Evolutionary conservation across 768 basidiomycete genomes (phyloP).

Genomic region (Wakefieldia striispora): DNA sequence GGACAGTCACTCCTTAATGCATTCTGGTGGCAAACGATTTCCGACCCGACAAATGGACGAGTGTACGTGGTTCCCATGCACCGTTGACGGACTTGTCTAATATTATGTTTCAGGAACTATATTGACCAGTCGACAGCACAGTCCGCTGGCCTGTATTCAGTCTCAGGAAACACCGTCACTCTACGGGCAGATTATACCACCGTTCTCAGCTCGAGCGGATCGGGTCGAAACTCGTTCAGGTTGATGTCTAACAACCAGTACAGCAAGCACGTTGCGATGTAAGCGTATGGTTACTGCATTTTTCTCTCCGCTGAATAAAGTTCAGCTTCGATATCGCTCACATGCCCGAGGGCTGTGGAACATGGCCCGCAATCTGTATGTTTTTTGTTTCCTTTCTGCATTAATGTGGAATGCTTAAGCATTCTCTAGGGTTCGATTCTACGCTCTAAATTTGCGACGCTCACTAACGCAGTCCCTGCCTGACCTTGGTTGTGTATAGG

Average conservation of each 20-base stretch:
- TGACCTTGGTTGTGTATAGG: slow-evolving; percentile 13
- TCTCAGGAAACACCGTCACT: slow-evolving; percentile 40
- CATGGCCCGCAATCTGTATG: slow-evolving; percentile 38
- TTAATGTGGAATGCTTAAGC: neutral
- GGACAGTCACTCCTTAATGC: slow-evolving; percentile 49
- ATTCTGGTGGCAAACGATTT: slow-evolving; percentile 21
- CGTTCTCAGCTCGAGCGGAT: slow-evolving; percentile 24
- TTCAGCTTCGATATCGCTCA: slow-evolving; percentile 34
- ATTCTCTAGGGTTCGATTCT: slow-evolving; percentile 24
- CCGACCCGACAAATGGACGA: slow-evolving; percentile 32
- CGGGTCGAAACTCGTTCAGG: slow-evolving; percentile 38
- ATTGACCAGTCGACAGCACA: slow-evolving; percentile 48
- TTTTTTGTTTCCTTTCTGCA: neutral
- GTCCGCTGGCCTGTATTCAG: slow-evolving; percentile 57
- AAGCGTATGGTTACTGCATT: neutral
- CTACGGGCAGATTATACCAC: slow-evolving; percentile 37
- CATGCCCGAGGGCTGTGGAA: slow-evolving; percentile 40
- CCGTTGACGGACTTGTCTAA: neutral
- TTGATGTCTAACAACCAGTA: slow-evolving; percentile 31
- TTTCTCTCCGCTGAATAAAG: neutral
- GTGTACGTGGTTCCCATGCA: slow-evolving; percentile 14
- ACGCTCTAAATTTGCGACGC: neutral
- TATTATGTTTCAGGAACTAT: slow-evolving; percentile 35
- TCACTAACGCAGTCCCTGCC: neutral
- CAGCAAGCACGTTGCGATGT: slow-evolving; percentile 36